Evolutionary conservation across 768 basidiomycete species (phyloP).

Genomic region (Tulasnella calospora): DNA sequence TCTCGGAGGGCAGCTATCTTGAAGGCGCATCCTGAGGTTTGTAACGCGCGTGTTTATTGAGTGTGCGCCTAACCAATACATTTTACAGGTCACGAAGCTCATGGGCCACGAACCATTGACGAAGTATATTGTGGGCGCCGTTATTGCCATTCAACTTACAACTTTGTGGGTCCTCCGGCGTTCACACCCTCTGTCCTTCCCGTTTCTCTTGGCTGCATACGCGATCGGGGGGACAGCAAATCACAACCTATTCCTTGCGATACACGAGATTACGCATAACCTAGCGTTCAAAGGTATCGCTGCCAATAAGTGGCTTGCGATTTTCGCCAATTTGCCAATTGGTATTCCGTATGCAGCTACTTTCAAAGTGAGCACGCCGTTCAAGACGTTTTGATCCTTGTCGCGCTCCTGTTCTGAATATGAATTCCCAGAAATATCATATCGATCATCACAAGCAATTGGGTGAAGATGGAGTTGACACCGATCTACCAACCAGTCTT

Average conservation of each 20-base stretch:
- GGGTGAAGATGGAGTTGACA: slow-evolving; percentile 94
- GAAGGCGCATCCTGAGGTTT: slow-evolving; percentile 88
- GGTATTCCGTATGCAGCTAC: slow-evolving; percentile 91
- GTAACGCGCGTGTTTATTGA: slow-evolving; percentile 29
- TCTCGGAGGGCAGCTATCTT: slow-evolving; percentile 81
- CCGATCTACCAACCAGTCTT: slow-evolving; percentile 82
- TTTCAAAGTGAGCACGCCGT: slow-evolving; percentile 65
- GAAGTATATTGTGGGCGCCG: slow-evolving; percentile 79
- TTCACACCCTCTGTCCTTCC: slow-evolving; percentile 60
- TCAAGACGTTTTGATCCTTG: not conserved
- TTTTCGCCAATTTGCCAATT: slow-evolving; percentile 89
- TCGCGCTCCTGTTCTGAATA: not conserved
- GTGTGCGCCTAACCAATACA: not conserved
- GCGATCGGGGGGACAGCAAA: slow-evolving; percentile 89
- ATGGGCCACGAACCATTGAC: slow-evolving; percentile 95
- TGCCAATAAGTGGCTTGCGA: slow-evolving; percentile 81
- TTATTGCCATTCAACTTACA: slow-evolving; percentile 70
- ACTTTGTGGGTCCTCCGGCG: slow-evolving; percentile 62
- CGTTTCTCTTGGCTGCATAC: slow-evolving; percentile 76
- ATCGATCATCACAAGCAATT: slow-evolving; percentile 94
- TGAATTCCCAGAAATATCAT: slow-evolving; percentile 65
- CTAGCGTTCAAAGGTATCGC: slow-evolving; percentile 79
- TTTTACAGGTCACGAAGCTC: slow-evolving; percentile 74
- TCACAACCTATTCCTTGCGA: slow-evolving; percentile 96
- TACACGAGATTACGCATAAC: slow-evolving; percentile 98